These are phyloP conservation scores for Nymphaea thermarum DNA, from an alignment of 164 flowering plant species.

Conservation along the genomic window DNA sequence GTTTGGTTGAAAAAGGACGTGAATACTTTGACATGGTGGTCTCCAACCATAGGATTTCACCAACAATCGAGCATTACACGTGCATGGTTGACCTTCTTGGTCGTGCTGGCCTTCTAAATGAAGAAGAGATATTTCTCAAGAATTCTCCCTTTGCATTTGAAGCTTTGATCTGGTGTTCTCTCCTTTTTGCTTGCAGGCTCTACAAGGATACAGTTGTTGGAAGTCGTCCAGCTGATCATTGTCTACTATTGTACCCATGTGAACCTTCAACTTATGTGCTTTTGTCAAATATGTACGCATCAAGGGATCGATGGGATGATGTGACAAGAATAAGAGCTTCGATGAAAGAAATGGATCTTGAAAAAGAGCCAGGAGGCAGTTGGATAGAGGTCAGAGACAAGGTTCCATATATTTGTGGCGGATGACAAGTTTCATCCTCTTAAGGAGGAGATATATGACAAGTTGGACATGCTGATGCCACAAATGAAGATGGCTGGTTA, in stretches of 20 bases:
- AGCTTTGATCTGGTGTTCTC: constrained; percentile 5
- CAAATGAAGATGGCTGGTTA: constrained; percentile 3
- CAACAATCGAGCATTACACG: constrained; percentile 3
- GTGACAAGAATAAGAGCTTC: constrained; percentile 3
- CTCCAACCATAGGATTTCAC: constrained; percentile 2
- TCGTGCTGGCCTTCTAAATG: constrained; percentile 2
- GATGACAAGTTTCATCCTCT: constrained; percentile 1
- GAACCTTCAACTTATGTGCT: constrained; percentile 7
- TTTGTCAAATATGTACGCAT: constrained; percentile 8
- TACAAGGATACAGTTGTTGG: constrained; percentile 1
- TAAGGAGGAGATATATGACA: neutral
- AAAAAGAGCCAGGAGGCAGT: constrained; percentile 6
- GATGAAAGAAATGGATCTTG: constrained; percentile 2
- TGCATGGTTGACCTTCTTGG: constrained; percentile 10
- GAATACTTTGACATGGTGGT: constrained; percentile 2
- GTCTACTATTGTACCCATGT: neutral
- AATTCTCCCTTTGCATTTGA: constrained; percentile 6
- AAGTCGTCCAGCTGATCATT: constrained; percentile 1
- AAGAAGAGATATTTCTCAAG: constrained; percentile 2
- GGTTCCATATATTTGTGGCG: constrained; percentile 3
- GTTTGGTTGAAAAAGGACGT: constrained; percentile 5
- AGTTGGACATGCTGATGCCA: neutral
- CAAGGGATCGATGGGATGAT: constrained; percentile 2
- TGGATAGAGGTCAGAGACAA: constrained; percentile 4
- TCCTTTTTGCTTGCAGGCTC: constrained; percentile 6